Evolutionary conservation across 805 yeast genomes (phyloP).

Genomic region (Barnettozyma pratensis): DNA sequence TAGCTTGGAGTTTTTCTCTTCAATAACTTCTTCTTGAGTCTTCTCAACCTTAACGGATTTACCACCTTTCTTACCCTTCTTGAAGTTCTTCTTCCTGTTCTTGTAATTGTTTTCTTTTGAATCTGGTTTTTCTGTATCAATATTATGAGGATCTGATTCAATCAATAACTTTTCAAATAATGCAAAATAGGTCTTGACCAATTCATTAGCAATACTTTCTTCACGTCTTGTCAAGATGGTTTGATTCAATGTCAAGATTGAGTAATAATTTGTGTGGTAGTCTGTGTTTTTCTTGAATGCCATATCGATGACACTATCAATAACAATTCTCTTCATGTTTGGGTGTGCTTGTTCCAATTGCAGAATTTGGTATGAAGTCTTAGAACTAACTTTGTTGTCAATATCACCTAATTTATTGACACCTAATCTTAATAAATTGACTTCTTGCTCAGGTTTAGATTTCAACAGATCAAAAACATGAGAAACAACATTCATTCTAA

Average conservation of each 20-base stretch:
- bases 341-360: conserved; percentile 89
- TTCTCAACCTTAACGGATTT: conserved; percentile 64
- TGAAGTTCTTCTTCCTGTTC: conserved; percentile 69
- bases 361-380: conserved; percentile 75
- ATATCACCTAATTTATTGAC: conserved; percentile 93
- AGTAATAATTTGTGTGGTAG: conserved; percentile 83
- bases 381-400: conserved; percentile 86
- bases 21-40: conserved; percentile 56
- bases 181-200: conserved; percentile 80
- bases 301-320: conserved; percentile 76
- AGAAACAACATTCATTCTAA: conserved; percentile 68
- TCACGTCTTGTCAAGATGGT: conserved; percentile 81
- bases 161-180: conserved; percentile 78
- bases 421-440: conserved; percentile 78
- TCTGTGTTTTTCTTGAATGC: conserved; percentile 71
- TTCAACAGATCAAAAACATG: conserved; percentile 77
- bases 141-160: conserved; percentile 52
- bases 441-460: conserved; percentile 95
- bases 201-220: conserved; percentile 71
- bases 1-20: conserved; percentile 79
- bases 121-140: conserved; percentile 35
- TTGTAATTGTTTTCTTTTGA: conserved; percentile 42
- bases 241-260: conserved; percentile 85
- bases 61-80: conserved; percentile 86
- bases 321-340: conserved; percentile 82